Conservation (phyloP, 192 early-diverging fungal genomes). For the Chytriomyces sp. region DNA sequence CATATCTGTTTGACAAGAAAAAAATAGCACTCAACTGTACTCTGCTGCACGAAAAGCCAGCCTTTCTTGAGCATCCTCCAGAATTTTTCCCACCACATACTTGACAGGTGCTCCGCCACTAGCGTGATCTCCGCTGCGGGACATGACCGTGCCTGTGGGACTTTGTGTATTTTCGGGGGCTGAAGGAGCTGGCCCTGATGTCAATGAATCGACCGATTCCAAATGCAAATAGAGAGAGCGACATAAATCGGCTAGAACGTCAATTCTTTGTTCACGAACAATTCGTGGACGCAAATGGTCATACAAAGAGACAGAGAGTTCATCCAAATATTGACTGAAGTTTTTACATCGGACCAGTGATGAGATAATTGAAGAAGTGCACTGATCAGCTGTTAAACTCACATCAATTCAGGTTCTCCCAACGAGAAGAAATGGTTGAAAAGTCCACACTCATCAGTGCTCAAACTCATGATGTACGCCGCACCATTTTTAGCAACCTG, state of each 20-base stretch:
- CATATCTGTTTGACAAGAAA: no score
- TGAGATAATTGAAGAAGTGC: background rate
- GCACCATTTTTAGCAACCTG: conserved; percentile 71
- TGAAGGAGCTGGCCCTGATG: background rate
- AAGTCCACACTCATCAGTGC: conserved; percentile 80
- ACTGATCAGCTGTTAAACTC: conserved; percentile 36
- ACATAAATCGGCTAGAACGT: conserved; percentile 82
- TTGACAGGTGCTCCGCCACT: conserved; percentile 46
- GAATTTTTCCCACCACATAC: conserved; percentile 75
- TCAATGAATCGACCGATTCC: conserved; percentile 40
- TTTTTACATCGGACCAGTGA: background rate
- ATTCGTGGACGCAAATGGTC: conserved; percentile 87
- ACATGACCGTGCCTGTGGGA: background rate
- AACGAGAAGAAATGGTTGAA: conserved; percentile 80
- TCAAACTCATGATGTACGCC: conserved; percentile 84
- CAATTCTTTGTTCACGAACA: conserved; percentile 82
- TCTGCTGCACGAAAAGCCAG: conserved; percentile 79
- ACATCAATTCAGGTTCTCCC: conserved; percentile 77
- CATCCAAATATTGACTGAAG: conserved; percentile 74
- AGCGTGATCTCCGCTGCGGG: conserved; percentile 7
- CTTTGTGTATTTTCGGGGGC: background rate
- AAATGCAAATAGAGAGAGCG: conserved; percentile 68
- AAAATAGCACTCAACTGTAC: conserved; percentile 18
- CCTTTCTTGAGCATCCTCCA: conserved; percentile 87
- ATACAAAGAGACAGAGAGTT: conserved; percentile 74